Evolutionary conservation across 2,329 filamentous ascomycete species (phyloP).

Genomic region (Chaetothyriales sp.): DNA sequence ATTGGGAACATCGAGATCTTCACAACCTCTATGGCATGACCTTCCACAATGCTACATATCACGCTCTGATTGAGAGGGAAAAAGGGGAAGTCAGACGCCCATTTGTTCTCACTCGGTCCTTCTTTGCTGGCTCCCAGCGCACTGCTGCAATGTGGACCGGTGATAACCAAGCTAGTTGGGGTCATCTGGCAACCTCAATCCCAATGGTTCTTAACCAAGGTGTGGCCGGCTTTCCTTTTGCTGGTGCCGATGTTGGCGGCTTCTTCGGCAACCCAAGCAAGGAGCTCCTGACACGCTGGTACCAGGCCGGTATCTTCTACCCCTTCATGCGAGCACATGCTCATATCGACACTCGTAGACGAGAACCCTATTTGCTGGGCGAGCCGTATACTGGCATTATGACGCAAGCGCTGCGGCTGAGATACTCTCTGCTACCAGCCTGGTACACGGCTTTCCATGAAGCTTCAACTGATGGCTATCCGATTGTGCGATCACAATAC

Average conservation of each 20-base stretch:
- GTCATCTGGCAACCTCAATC: conserved; percentile 71
- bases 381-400: conserved; percentile 78
- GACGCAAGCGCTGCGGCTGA: conserved; percentile 69
- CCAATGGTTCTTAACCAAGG: conserved; percentile 91
- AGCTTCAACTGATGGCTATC: conserved; percentile 65
- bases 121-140: conserved; percentile 80
- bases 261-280: conserved; percentile 96
- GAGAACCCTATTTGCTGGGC: conserved; percentile 78
- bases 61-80: conserved; percentile 70
- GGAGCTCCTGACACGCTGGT: conserved; percentile 86
- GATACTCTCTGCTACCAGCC: conserved; percentile 75
- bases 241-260: conserved; percentile 87
- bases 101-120: conserved; percentile 84
- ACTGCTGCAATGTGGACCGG: conserved; percentile 96
- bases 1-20: conserved; percentile 93
- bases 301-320: conserved; percentile 91
- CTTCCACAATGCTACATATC: conserved; percentile 83
- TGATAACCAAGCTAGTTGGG: conserved; percentile 89
- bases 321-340: conserved; percentile 96
- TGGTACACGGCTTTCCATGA: conserved; percentile 98
- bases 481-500: conserved; percentile 82
- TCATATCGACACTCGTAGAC: conserved; percentile 86
- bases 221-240: conserved; percentile 83
- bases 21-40: conserved; percentile 95
- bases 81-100: conserved; percentile 73